These are phyloP conservation scores for Coemansia sp. DNA, from an alignment of 192 early-diverging fungal species.

Conservation along the genomic window DNA sequence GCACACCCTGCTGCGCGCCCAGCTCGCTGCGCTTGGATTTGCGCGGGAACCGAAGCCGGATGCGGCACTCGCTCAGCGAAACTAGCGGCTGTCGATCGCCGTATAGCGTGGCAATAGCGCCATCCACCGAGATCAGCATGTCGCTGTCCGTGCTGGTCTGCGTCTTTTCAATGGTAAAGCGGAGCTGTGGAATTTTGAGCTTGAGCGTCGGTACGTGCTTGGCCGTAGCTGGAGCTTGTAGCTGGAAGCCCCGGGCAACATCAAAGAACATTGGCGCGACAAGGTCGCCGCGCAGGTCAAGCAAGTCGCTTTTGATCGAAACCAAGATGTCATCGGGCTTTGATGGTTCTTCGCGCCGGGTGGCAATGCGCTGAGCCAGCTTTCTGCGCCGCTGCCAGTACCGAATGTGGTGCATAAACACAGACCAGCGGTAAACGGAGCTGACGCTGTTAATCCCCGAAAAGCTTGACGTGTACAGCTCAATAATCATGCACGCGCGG, in stretches of 20 bases:
- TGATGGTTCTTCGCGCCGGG: slow-evolving; percentile 8
- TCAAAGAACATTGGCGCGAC: slow-evolving; percentile 38
- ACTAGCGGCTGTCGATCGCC: slow-evolving; percentile 38
- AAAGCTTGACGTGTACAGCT: slow-evolving; percentile 25
- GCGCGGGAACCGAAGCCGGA: slow-evolving; percentile 24
- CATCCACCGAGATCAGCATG: slow-evolving; percentile 15
- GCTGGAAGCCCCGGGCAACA: slow-evolving; percentile 12
- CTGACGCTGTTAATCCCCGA: slow-evolving; percentile 24
- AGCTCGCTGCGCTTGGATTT: slow-evolving; percentile 30
- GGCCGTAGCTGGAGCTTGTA: not conserved
- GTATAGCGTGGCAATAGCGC: slow-evolving; percentile 40
- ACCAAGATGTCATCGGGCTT: slow-evolving; percentile 38
- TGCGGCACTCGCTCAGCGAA: slow-evolving; percentile 26
- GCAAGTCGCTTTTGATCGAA: slow-evolving; percentile 31
- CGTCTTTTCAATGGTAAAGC: slow-evolving; percentile 27
- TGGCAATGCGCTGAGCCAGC: slow-evolving; percentile 43
- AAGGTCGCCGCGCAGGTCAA: slow-evolving; percentile 36
- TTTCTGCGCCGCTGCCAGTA: slow-evolving; percentile 44
- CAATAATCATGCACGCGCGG: slow-evolving; percentile 31
- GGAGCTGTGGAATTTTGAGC: slow-evolving; percentile 31
- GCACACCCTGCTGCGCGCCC: slow-evolving; percentile 33
- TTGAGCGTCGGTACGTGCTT: slow-evolving; percentile 30
- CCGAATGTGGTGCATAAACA: slow-evolving; percentile 47
- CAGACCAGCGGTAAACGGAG: slow-evolving; percentile 46
- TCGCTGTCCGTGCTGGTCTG: slow-evolving; percentile 19